Evolutionary conservation across 768 basidiomycete genomes (phyloP).

Genomic region (Mycena crocata): DNA sequence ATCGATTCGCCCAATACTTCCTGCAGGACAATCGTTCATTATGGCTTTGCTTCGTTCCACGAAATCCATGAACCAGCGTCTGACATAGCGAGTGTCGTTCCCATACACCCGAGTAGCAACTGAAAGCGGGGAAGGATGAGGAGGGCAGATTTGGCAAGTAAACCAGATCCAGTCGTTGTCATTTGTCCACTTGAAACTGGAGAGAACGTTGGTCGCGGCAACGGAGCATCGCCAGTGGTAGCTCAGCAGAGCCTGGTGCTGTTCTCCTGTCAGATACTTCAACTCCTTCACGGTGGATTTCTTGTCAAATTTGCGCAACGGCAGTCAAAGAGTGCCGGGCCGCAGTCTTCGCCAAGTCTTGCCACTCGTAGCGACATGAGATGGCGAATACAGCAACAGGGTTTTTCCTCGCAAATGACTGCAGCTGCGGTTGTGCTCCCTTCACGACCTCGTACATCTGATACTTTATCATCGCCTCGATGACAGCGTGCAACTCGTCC

Average conservation of each 20-base stretch:
- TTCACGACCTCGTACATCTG: background rate
- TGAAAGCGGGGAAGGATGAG: background rate
- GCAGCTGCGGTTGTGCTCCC: background rate
- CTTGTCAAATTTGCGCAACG: background rate
- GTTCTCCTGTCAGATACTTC: slow-evolving; percentile 1
- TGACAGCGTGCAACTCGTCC: slow-evolving; percentile 4
- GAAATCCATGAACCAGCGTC: slow-evolving; percentile 10
- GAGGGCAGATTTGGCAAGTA: slow-evolving; percentile 2
- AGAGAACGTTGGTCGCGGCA: background rate
- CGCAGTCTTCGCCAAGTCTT: background rate
- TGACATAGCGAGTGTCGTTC: background rate
- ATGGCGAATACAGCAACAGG: slow-evolving; percentile 10
- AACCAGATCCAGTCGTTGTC: slow-evolving; percentile 5
- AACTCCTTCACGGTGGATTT: background rate
- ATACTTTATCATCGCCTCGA: slow-evolving; percentile 9
- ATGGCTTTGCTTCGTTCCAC: background rate
- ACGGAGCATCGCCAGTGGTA: slow-evolving; percentile 3
- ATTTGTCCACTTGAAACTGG: background rate
- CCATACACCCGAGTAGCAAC: background rate
- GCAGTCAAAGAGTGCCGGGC: background rate
- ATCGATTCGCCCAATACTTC: background rate
- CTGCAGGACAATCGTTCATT: background rate
- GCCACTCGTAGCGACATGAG: background rate
- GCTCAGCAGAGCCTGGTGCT: background rate
- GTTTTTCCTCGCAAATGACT: background rate